A percentile compares a stretch with the other conserved stretches of the same genome.
These are phyloP conservation scores for Trichaptum fuscoviolaceum DNA, from an alignment of 768 basidiomycete species.

Conservation along the genomic window DNA sequence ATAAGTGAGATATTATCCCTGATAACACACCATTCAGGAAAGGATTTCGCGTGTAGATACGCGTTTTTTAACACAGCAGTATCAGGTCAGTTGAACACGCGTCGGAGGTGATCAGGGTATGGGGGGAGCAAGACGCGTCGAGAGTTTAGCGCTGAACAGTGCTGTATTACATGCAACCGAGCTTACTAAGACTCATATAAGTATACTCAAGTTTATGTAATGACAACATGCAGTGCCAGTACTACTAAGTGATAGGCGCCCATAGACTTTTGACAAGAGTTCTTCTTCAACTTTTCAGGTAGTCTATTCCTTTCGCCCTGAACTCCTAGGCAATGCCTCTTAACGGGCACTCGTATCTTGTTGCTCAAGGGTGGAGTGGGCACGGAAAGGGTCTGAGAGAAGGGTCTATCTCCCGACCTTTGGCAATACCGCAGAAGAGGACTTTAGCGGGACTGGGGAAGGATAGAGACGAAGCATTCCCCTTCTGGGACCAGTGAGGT, in stretches of 20 bases:
- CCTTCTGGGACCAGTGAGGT: slow-evolving; percentile 97
- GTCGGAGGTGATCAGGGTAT: not conserved
- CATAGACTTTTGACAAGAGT: not conserved
- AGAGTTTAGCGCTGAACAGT: not conserved
- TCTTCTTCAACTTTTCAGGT: not conserved
- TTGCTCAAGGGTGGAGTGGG: slow-evolving; percentile 84
- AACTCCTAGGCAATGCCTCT: slow-evolving; percentile 45
- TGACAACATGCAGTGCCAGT: too few species aligned
- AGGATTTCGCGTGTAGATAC: not conserved
- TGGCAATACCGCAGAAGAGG: slow-evolving; percentile 80
- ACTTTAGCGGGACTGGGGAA: slow-evolving; percentile 84
- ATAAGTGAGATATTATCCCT: not conserved
- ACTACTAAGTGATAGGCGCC: too few species aligned
- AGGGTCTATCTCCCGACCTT: slow-evolving; percentile 71
- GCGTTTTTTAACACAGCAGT: not conserved
- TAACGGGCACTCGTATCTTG: slow-evolving; percentile 66
- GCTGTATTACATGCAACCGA: too few species aligned
- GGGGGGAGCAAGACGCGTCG: not conserved
- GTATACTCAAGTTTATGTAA: too few species aligned
- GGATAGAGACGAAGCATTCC: slow-evolving; percentile 91
- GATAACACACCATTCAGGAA: not conserved
- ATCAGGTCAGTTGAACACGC: not conserved
- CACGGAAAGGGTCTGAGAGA: slow-evolving; percentile 80
- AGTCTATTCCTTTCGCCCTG: not conserved
- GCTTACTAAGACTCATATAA: too few species aligned